Percentiles rank a stretch among this genome's conserved stretches.
These are phyloP conservation scores for Colletotrichum chlorophyti DNA, from an alignment of 2,329 filamentous ascomycete species.

Conservation along the genomic window DNA sequence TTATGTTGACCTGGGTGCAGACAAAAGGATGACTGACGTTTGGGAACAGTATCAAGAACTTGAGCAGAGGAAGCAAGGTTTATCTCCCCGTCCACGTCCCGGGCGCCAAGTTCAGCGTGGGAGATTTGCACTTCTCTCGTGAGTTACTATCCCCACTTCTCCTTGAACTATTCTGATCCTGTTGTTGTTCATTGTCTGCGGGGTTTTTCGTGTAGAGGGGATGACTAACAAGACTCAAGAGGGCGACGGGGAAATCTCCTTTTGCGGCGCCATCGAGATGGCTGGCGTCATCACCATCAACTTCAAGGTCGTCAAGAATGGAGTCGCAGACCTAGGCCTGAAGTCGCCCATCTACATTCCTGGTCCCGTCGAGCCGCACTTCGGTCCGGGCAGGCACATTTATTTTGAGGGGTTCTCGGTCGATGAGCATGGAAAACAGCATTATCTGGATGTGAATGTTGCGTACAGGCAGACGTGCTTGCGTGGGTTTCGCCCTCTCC, in stretches of 20 bases:
- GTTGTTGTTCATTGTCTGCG: too few relatives aligned
- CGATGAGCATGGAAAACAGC: conserved; percentile 86
- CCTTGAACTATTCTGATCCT: neutral
- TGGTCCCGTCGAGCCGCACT: conserved; percentile 87
- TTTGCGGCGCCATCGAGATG: conserved; percentile 93
- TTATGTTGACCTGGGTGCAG: too few relatives aligned
- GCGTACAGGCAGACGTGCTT: conserved; percentile 85
- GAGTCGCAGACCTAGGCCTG: conserved; percentile 75
- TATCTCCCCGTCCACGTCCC: conserved; percentile 87
- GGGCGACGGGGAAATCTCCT: conserved; percentile 90
- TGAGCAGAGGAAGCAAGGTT: conserved; percentile 79
- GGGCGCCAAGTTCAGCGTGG: conserved; percentile 89
- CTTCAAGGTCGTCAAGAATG: conserved; percentile 85
- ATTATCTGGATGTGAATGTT: conserved; percentile 85
- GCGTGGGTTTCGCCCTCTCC: conserved; percentile 42
- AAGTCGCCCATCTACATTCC: conserved; percentile 87
- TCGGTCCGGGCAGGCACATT: conserved; percentile 80
- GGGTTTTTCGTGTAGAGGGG: too few relatives aligned
- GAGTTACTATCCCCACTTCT: conserved; percentile 32
- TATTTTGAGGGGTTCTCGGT: conserved; percentile 93
- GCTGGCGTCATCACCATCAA: conserved; percentile 90
- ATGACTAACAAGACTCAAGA: conserved; percentile 49
- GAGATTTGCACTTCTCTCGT: conserved; percentile 84
- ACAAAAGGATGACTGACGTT: conserved; percentile 16
- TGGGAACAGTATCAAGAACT: conserved; percentile 72